Conservation (phyloP, 208 protist species). For the Eutreptiella sp. region DNA sequence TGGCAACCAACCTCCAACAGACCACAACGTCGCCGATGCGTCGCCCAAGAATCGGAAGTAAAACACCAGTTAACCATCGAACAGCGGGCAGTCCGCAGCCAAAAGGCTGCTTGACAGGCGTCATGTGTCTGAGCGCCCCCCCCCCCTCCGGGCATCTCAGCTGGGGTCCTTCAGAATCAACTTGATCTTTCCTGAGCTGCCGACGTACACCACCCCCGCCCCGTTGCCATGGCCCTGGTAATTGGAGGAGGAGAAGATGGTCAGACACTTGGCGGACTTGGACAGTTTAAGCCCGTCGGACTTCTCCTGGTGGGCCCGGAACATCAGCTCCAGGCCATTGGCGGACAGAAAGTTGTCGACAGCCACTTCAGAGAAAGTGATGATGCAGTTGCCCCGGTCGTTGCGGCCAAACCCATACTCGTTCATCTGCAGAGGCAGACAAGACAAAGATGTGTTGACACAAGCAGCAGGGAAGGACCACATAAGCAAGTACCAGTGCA, state of each 20-base stretch:
- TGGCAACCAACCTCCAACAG: too few species aligned
- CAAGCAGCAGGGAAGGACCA: too few species aligned
- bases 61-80: too few species aligned
- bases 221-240: constrained; percentile 83
- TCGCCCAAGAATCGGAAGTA: too few species aligned
- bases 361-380: constrained; percentile 65
- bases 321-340: constrained; percentile 79
- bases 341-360: constrained; percentile 75
- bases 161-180: constrained; percentile 65
- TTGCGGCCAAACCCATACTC: constrained; percentile 72
- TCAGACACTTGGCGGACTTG: constrained; percentile 76
- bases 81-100: too few species aligned
- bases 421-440: too few species aligned
- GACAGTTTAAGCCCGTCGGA: constrained; percentile 79
- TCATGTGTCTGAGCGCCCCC: too few species aligned
- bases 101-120: too few species aligned
- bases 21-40: too few species aligned
- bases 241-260: constrained; percentile 83
- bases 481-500: too few species aligned
- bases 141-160: too few species aligned
- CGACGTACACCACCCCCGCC: constrained; percentile 75
- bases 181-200: constrained; percentile 67
- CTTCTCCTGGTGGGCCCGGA: constrained; percentile 84
- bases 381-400: constrained; percentile 68
- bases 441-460: too few species aligned